These are phyloP conservation scores for Kazachstania sp. DNA, from an alignment of 1,139 yeast genomes.

Conservation along the genomic window DNA sequence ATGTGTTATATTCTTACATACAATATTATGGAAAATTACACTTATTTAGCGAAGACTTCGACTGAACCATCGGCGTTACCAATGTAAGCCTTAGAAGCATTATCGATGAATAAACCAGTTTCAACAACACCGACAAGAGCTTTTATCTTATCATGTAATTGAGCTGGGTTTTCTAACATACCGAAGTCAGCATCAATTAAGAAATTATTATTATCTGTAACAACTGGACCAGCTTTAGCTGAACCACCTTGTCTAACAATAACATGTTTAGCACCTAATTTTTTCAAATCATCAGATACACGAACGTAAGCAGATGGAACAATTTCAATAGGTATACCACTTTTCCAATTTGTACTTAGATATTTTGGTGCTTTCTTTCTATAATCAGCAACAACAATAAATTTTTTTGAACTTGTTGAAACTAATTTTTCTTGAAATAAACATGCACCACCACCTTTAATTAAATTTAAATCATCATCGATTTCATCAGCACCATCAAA, in stretches of 20 bases:
- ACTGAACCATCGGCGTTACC: conserved; percentile 76
- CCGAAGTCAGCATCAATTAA: conserved; percentile 93
- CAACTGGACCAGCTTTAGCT: conserved; percentile 97
- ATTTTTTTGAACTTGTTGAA: conserved; percentile 67
- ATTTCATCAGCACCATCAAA: conserved; percentile 99
- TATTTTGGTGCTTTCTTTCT: conserved; percentile 60
- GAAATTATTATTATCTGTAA: conserved; percentile 92
- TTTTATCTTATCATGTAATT: conserved; percentile 60
- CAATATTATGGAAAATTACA: neutral
- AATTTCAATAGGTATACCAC: conserved; percentile 93
- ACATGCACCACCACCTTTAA: conserved; percentile 99
- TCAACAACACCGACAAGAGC: conserved; percentile 89
- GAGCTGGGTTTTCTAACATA: conserved; percentile 50
- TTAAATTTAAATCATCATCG: conserved; percentile 68
- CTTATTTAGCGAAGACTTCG: conserved; percentile 22
- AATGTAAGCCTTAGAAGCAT: conserved; percentile 73
- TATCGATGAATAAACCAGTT: conserved; percentile 76
- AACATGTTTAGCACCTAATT: conserved; percentile 48
- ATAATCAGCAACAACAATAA: conserved; percentile 87
- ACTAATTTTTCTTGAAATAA: conserved; percentile 93
- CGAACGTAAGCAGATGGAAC: conserved; percentile 83
- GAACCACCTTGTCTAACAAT: conserved; percentile 76
- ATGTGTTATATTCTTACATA: neutral
- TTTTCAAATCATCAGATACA: conserved; percentile 52
- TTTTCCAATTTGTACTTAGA: conserved; percentile 75